A percentile compares a stretch with the other conserved stretches of the same genome.
These are phyloP conservation scores for Amoebophrya sp. DNA, from an alignment of 169 alveolate genomes.

Conservation along the genomic window DNA sequence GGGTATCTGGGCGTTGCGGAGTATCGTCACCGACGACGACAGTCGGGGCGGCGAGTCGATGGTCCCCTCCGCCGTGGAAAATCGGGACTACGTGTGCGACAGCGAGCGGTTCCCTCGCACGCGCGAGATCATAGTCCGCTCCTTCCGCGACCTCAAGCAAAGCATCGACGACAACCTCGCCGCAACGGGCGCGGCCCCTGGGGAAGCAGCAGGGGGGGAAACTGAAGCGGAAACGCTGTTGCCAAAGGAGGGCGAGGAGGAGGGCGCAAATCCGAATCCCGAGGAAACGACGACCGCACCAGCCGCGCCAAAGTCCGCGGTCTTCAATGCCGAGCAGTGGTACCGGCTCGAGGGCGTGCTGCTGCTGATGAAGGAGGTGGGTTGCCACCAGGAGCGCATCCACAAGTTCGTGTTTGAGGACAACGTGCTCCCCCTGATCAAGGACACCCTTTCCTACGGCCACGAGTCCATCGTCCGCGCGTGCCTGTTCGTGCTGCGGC, in stretches of 20 bases:
- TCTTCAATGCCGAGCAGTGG: neutral
- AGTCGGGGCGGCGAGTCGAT: neutral
- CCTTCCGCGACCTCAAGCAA: neutral
- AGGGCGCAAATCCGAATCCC: too few relatives aligned
- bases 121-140: neutral
- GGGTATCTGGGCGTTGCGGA: neutral
- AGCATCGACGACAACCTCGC: neutral
- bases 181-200: too few relatives aligned
- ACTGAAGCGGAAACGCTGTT: too few relatives aligned
- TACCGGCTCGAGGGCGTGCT: neutral
- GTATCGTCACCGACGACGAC: neutral
- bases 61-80: neutral
- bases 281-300: too few relatives aligned
- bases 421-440: neutral
- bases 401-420: neutral
- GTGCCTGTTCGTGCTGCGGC: neutral
- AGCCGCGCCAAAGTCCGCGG: too few relatives aligned
- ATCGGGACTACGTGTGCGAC: neutral
- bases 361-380: constrained; percentile 1
- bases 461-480: neutral
- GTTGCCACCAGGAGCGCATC: neutral
- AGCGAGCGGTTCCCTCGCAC: neutral
- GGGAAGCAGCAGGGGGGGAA: too few relatives aligned
- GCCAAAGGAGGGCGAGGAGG: too few relatives aligned
- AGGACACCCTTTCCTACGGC: neutral